Conservation (phyloP, 73 alveolate genomes). For the Paramecium sexaurelia region DNA sequence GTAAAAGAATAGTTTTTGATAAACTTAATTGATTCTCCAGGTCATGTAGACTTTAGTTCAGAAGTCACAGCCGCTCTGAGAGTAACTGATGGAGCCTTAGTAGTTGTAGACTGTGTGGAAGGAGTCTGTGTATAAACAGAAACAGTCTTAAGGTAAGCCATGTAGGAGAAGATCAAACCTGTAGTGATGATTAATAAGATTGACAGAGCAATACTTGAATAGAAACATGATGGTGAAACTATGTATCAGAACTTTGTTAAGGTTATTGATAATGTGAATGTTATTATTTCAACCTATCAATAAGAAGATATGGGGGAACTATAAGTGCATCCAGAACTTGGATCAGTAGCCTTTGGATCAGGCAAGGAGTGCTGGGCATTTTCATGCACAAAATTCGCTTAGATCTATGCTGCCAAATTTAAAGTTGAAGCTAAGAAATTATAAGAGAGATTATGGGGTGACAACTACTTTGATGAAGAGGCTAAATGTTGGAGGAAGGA, state of each 20-base stretch:
- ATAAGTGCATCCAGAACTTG: constrained; percentile 80
- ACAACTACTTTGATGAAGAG: constrained; percentile 77
- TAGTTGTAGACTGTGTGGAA: constrained; percentile 93
- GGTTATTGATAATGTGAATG: constrained; percentile 83
- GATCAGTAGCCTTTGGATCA: constrained; percentile 93
- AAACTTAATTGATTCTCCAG: constrained; percentile 97
- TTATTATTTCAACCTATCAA: constrained; percentile 77
- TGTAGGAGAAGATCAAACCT: constrained; percentile 89
- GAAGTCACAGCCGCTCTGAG: constrained; percentile 97
- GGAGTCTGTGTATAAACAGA: constrained; percentile 95
- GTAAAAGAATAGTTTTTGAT: constrained; percentile 69
- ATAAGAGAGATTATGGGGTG: constrained; percentile 92
- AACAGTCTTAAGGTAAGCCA: constrained; percentile 95
- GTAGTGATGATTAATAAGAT: constrained; percentile 93
- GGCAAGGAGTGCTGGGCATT: constrained; percentile 97
- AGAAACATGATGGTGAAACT: constrained; percentile 84
- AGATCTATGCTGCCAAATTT: constrained; percentile 78
- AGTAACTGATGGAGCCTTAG: constrained; percentile 96
- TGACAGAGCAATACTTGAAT: constrained; percentile 88
- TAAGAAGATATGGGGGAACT: constrained; percentile 58
- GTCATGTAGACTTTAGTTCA: constrained; percentile 96
- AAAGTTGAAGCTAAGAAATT: constrained; percentile 71
- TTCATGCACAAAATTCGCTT: constrained; percentile 87
- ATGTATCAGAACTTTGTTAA: constrained; percentile 81
- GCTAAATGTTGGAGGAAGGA: constrained; percentile 66